Percentiles rank a stretch among this genome's conserved stretches.
Evolutionary conservation across 257 asterid species (phyloP).

Genomic region (Solanum pennellii): DNA sequence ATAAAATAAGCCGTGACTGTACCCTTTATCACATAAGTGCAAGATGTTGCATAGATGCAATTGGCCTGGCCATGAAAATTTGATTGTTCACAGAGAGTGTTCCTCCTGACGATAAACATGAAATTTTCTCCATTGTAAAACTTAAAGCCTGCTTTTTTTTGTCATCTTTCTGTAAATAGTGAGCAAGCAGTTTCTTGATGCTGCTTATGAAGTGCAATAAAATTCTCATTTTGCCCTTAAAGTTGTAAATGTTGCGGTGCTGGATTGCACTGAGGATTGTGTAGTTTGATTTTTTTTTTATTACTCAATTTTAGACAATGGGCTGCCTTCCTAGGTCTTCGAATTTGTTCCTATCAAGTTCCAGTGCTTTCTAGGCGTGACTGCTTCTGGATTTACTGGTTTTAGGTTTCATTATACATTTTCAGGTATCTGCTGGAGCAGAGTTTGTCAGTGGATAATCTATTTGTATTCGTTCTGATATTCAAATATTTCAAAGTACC

Average conservation of each 20-base stretch:
- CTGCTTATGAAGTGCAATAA: neutral
- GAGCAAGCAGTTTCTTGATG: neutral
- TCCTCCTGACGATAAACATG: neutral
- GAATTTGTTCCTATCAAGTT: neutral
- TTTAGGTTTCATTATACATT: neutral
- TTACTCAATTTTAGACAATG: neutral
- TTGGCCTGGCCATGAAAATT: neutral
- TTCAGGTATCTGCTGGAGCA: constrained; percentile 92
- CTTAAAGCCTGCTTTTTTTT: neutral
- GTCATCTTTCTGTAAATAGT: neutral
- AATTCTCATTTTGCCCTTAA: neutral
- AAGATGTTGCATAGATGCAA: neutral
- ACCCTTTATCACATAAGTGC: neutral
- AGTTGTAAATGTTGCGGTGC: neutral
- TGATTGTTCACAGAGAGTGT: neutral
- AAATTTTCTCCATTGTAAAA: neutral
- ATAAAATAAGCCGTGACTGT: neutral
- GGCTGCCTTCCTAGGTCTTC: neutral
- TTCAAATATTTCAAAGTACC: constrained; percentile 98
- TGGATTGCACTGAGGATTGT: neutral
- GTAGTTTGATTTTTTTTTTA: neutral
- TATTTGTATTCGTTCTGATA: constrained; percentile 82
- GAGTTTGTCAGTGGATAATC: constrained; percentile 95
- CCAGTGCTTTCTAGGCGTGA: neutral
- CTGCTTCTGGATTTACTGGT: constrained; percentile 3